A percentile compares a stretch with the other conserved stretches of the same genome.
Conservation (phyloP, 1,139 yeast species). For the Yamadazyma pseudoaaseri region DNA sequence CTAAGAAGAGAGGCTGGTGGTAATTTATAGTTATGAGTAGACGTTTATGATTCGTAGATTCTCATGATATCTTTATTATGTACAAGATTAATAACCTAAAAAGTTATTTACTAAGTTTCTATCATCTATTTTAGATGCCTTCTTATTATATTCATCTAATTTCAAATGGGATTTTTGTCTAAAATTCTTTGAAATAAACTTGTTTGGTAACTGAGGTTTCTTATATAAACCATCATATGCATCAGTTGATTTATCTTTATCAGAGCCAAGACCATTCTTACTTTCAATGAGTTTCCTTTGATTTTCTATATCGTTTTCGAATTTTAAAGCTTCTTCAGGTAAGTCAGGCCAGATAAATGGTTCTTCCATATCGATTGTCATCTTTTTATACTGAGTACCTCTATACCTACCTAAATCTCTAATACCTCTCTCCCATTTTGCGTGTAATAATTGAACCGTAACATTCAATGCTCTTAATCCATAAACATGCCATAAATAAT, state of each 20-base stretch:
- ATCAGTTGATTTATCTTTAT: slow-evolving; percentile 60
- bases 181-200: slow-evolving; percentile 60
- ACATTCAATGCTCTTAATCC: slow-evolving; percentile 85
- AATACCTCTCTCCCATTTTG: slow-evolving; percentile 60
- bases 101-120: slow-evolving; percentile 29
- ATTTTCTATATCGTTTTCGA: slow-evolving; percentile 23
- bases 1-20: slow-evolving; percentile 25
- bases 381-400: slow-evolving; percentile 80
- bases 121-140: slow-evolving; percentile 26
- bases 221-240: slow-evolving; percentile 80
- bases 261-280: slow-evolving; percentile 57
- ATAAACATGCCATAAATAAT: slow-evolving; percentile 83
- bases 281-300: slow-evolving; percentile 27
- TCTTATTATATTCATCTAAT: slow-evolving; percentile 27
- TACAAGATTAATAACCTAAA: slow-evolving; percentile 18
- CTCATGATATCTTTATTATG: too few species aligned
- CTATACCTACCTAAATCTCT: slow-evolving; percentile 72
- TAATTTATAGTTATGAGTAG: background rate
- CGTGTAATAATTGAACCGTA: slow-evolving; percentile 82
- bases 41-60: too few species aligned
- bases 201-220: slow-evolving; percentile 67
- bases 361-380: slow-evolving; percentile 91
- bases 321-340: slow-evolving; percentile 27
- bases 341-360: slow-evolving; percentile 94
- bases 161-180: slow-evolving; percentile 42